phyloP scores from a whole-genome alignment of 495 filamentous ascomycete species.

The Penicillium steckii region DNA sequence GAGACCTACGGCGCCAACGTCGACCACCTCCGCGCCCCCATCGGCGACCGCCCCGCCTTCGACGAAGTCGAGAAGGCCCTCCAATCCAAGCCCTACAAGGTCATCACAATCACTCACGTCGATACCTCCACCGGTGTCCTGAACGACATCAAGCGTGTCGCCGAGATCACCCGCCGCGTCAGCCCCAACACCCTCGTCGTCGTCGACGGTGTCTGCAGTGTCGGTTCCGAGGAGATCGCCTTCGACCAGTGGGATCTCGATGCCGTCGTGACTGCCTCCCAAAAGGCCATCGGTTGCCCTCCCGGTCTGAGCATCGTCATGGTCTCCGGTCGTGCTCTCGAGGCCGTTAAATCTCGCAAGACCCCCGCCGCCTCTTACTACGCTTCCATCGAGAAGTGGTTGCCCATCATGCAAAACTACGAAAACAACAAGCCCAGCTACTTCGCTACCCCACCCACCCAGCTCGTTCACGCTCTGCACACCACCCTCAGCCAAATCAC shows the following conservation, averaged over 20 bases:
- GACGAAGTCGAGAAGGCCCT: constrained; percentile 83
- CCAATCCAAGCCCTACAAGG: constrained; percentile 84
- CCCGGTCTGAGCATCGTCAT: constrained; percentile 92
- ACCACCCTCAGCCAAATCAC: constrained; percentile 89
- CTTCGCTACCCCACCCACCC: constrained; percentile 94
- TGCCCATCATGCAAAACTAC: constrained; percentile 98
- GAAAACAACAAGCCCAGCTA: constrained; percentile 96
- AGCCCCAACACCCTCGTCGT: constrained; percentile 87
- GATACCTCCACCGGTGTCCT: constrained; percentile 96
- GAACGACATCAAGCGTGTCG: constrained; percentile 80
- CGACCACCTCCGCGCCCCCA: constrained; percentile 83
- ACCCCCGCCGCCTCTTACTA: constrained; percentile 84
- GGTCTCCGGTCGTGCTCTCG: constrained; percentile 85
- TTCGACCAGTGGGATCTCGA: constrained; percentile 96
- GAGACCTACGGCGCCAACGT: constrained; percentile 85
- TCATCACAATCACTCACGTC: constrained; percentile 92
- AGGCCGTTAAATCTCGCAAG: constrained; percentile 74
- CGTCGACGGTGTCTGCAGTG: constrained; percentile 95
- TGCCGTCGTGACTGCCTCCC: constrained; percentile 87
- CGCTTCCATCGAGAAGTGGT: constrained; percentile 94
- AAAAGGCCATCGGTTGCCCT: constrained; percentile 95
- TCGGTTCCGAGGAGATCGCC: constrained; percentile 90
- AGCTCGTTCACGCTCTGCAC: constrained; percentile 91
- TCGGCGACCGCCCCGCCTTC: constrained; percentile 85
- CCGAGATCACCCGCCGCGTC: constrained; percentile 77